Percentiles rank a stretch among this genome's conserved stretches.
Evolutionary conservation across 371 early-diverging fungal species (phyloP).

Genomic region (Smittium culicis): DNA sequence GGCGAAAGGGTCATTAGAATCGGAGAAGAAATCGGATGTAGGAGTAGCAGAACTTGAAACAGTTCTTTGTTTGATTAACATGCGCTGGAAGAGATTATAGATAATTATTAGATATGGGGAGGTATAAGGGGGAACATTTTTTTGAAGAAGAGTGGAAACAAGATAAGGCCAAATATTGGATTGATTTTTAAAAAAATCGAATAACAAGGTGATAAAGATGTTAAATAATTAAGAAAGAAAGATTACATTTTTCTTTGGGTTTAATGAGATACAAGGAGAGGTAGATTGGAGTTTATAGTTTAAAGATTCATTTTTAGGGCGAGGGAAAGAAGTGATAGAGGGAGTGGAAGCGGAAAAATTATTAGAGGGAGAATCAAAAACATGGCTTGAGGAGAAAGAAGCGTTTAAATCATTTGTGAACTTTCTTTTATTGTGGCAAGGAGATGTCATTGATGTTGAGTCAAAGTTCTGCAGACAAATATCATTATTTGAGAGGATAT

Average conservation of each 20-base stretch:
- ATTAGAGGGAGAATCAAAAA: not conserved
- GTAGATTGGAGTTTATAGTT: not conserved
- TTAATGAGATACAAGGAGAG: not conserved
- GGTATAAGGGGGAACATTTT: not conserved
- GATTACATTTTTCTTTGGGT: not conserved
- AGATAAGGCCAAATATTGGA: no score
- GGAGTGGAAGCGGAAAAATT: not conserved
- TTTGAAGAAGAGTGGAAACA: not conserved
- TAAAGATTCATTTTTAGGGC: not conserved
- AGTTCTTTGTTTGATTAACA: not conserved
- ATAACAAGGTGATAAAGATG: not conserved
- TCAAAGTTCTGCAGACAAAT: not conserved
- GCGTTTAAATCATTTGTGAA: not conserved
- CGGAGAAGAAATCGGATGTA: not conserved
- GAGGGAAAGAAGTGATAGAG: not conserved
- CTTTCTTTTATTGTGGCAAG: not conserved
- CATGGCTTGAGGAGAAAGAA: not conserved
- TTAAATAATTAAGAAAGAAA: not conserved
- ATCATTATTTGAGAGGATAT: not conserved
- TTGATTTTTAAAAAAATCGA: no score
- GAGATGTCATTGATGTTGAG: not conserved
- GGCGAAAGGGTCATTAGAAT: not conserved
- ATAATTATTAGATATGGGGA: no score
- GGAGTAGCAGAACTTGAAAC: not conserved
- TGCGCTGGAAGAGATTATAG: no score